These are phyloP conservation scores for Flueggea neowawraea DNA, from an alignment of 441 rosid genomes.

Conservation along the genomic window DNA sequence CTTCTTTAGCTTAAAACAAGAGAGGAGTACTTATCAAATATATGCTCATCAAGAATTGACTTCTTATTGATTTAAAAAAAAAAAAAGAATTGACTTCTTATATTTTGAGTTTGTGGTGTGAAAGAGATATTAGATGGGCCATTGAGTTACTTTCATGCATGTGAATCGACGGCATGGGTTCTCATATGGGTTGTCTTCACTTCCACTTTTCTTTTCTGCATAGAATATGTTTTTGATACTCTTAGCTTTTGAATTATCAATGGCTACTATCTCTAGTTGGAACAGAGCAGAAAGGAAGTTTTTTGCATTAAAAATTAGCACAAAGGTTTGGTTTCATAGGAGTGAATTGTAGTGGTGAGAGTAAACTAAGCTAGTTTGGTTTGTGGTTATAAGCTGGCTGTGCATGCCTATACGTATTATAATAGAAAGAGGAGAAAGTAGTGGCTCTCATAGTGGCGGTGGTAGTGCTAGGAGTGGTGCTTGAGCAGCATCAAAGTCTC, in stretches of 20 bases:
- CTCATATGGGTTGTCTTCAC: constrained; percentile 38
- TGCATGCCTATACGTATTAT: background rate
- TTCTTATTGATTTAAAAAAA: too few relatives aligned
- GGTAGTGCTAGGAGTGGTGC: background rate
- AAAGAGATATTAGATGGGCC: too few relatives aligned
- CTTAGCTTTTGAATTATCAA: constrained; percentile 6
- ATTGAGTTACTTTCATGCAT: too few relatives aligned
- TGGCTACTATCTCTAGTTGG: constrained; percentile 11
- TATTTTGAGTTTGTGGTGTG: too few relatives aligned
- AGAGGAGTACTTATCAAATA: constrained; percentile 15
- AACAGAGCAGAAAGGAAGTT: constrained; percentile 9
- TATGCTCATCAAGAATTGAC: constrained; percentile 15
- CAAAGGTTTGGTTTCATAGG: constrained; percentile 18
- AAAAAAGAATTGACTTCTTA: too few relatives aligned
- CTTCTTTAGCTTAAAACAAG: constrained; percentile 17
- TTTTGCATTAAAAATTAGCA: constrained; percentile 12
- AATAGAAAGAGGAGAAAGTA: background rate
- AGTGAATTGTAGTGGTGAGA: constrained; percentile 1
- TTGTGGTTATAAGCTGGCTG: background rate
- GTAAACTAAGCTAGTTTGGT: background rate
- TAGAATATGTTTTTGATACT: background rate
- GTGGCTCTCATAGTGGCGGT: background rate
- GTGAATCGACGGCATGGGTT: constrained; percentile 39
- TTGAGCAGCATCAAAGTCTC: constrained; percentile 1
- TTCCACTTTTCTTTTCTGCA: constrained; percentile 7